Evolutionary conservation across 1,284 basidiomycete species (phyloP), one percentile per base, ranked within the genome.

Genomic region (Pseudozyma thailandica): DNA sequence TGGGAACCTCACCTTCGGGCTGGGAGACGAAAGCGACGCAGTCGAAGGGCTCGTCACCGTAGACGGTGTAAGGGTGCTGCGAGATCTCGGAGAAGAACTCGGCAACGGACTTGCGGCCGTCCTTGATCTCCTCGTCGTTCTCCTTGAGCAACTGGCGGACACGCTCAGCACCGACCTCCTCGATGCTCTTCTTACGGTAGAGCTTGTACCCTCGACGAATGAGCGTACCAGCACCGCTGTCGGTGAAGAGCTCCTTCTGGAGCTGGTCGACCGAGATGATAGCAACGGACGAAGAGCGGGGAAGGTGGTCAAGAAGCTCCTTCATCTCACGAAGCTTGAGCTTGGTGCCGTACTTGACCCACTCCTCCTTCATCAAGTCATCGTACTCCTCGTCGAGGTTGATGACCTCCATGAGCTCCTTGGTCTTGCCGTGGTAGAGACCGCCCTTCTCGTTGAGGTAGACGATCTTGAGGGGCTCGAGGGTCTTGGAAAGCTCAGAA

Each of bases 321-420:
- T 99, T 99, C 88, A 98, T 98, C 85, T 98, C 95, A 75, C 95
- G 91, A 50, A 99, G 88, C 86, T 98, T 98, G 85, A 99, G 92
- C 86, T 99, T 99, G 76, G 96, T 98, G 72, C 95, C 95, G 83
- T 90, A 98, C 85, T 97, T 97, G 85, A 99, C 95, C 95, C 96
- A 99, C n/a, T 94, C 89, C 85, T 98, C 91, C 83, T 94, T 96
- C 94, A 98, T 93, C 62, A 99, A 88, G 38, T 88, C 88, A 74
- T 96, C 92, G 85, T 97, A 98, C 86, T 99, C 95, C 88, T 98
- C 95, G 83, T 99, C 95, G 55, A 99, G 86, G 85, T 98, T 99
- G 86, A 99, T 98, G 41, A 92, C 89, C 78, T 93, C 92, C 55
- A 98, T 85, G 85, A 82, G 73, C 61, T 82, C 81, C 55, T 77